These are phyloP conservation scores for Xerophyta viscosa DNA, from an alignment of 106 monocot species.

Conservation along the genomic window DNA sequence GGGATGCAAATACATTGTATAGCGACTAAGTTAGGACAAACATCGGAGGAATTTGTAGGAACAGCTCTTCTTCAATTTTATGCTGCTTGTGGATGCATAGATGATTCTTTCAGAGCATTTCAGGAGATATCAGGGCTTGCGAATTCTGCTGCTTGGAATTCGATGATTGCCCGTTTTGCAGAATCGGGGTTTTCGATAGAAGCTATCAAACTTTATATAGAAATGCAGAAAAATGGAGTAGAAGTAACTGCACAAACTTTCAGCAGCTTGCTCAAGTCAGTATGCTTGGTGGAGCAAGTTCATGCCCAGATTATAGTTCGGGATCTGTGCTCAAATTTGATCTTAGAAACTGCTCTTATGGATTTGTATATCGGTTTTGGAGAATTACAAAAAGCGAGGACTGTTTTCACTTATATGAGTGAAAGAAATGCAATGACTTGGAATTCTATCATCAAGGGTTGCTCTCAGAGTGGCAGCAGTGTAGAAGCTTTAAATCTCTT, in stretches of 20 bases:
- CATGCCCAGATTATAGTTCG: constrained; percentile 4
- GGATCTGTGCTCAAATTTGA: constrained; percentile 8
- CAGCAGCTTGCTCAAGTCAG: constrained; percentile 19
- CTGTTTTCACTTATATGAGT: constrained; percentile 12
- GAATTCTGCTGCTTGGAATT: constrained; percentile 14
- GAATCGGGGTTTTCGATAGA: constrained; percentile 6
- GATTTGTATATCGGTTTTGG: constrained; percentile 14
- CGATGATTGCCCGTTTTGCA: constrained; percentile 19
- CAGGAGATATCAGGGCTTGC: neutral
- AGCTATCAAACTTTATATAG: constrained; percentile 7
- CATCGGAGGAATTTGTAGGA: constrained; percentile 21
- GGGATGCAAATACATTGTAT: constrained; percentile 20
- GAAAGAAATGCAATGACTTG: constrained; percentile 15
- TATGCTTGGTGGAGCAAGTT: constrained; percentile 5
- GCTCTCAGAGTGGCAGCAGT: constrained; percentile 11
- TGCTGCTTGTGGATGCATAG: constrained; percentile 11
- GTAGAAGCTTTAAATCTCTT: constrained; percentile 16
- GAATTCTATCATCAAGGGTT: constrained; percentile 25
- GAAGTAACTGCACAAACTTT: constrained; percentile 20
- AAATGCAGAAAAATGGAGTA: constrained; percentile 9
- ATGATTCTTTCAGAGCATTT: constrained; percentile 11
- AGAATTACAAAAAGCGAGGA: constrained; percentile 5
- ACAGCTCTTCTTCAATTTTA: constrained; percentile 31
- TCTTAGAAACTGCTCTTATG: constrained; percentile 17
- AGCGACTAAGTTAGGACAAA: constrained; percentile 14